A percentile compares a stretch with the other conserved stretches of the same genome.
Evolutionary conservation across 2,329 filamentous ascomycete species (phyloP).

Genomic region (Fusarium virguliforme): DNA sequence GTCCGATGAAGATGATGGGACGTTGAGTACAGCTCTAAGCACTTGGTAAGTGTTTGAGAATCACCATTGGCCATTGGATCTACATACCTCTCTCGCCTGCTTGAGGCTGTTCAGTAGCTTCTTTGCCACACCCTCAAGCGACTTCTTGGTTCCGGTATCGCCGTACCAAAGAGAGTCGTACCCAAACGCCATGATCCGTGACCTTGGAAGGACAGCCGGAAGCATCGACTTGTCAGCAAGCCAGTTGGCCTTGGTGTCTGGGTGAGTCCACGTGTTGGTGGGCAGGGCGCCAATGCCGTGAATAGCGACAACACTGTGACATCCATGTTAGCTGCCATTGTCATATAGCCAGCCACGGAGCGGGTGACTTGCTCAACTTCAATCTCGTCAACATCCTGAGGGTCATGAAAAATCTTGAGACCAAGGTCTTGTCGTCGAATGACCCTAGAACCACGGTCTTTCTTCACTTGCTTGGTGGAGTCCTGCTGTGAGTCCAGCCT

Average conservation of each 20-base stretch:
- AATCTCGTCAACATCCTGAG: constrained; percentile 11
- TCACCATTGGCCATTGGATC: neutral
- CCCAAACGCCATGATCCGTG: constrained; percentile 30
- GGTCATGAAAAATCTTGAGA: constrained; percentile 14
- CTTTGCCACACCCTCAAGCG: constrained; percentile 15
- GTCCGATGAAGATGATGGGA: constrained; percentile 34
- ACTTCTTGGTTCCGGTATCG: constrained; percentile 15
- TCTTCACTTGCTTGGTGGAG: no score
- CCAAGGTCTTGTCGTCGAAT: constrained; percentile 17
- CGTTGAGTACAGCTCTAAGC: constrained; percentile 16
- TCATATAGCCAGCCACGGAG: constrained; percentile 1
- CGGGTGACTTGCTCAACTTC: constrained; percentile 15
- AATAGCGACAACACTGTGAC: constrained; percentile 7
- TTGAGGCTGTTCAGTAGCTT: constrained; percentile 5
- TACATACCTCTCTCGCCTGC: neutral
- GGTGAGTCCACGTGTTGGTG: constrained; percentile 21
- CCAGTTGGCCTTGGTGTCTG: constrained; percentile 21
- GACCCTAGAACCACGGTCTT: neutral
- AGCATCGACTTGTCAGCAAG: constrained; percentile 25
- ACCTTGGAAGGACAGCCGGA: constrained; percentile 17
- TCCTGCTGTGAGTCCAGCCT: no score
- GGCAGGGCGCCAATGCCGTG: constrained; percentile 32
- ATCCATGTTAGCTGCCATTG: neutral
- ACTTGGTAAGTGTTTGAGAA: neutral
- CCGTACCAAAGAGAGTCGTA: constrained; percentile 36